Percentiles rank a stretch among this genome's conserved stretches.
These are phyloP conservation scores for Aspergillus bombycis DNA, from an alignment of 2,329 filamentous ascomycete species.

Conservation along the genomic window DNA sequence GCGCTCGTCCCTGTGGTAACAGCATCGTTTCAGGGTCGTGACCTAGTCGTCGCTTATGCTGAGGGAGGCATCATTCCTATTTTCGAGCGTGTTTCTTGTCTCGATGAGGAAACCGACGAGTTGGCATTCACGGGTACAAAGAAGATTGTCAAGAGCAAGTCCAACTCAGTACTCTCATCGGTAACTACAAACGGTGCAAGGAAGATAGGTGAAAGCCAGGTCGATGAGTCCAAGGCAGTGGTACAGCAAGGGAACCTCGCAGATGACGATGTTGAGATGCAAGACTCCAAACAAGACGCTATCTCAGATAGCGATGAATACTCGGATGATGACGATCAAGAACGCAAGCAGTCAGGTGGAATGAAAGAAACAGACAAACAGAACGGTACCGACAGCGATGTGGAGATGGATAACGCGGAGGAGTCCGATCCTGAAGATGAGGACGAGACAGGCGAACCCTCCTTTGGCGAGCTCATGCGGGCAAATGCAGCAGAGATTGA, in stretches of 20 bases:
- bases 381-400: conserved; percentile 24
- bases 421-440: conserved; percentile 37
- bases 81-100: conserved; percentile 54
- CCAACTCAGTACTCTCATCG: conserved; percentile 46
- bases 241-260: conserved; percentile 55
- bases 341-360: conserved; percentile 22
- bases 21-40: conserved; percentile 48
- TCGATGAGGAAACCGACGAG: conserved; percentile 48
- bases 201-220: conserved; percentile 53
- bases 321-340: conserved; percentile 26
- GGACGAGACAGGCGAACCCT: conserved; percentile 59
- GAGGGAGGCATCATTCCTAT: conserved; percentile 54
- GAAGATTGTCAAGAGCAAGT: conserved; percentile 49
- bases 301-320: conserved; percentile 30
- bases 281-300: conserved; percentile 43
- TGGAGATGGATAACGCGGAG: conserved; percentile 38
- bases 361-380: conserved; percentile 22
- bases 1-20: conserved; percentile 47
- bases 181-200: conserved; percentile 58
- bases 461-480: conserved; percentile 84
- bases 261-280: conserved; percentile 47
- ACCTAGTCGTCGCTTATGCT: conserved; percentile 52
- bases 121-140: conserved; percentile 49
- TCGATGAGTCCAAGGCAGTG: conserved; percentile 61
- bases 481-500: conserved; percentile 74